Evolutionary conservation across 805 yeast species (phyloP).

Genomic region (Yamadazyma nakazawae): DNA sequence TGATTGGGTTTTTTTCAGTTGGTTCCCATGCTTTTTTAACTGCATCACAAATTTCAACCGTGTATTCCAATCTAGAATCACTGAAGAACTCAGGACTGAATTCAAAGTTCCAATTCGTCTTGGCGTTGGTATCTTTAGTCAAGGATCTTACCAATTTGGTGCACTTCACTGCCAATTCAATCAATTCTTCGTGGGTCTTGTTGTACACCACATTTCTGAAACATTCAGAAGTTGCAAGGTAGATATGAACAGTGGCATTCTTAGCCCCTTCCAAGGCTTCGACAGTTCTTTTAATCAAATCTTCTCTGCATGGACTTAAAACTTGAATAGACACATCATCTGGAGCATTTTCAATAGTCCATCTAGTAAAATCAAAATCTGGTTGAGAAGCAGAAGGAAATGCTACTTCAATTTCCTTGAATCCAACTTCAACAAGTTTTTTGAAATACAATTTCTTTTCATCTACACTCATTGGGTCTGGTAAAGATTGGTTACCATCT

Average conservation of each 20-base stretch:
- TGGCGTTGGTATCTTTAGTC: conserved; percentile 62
- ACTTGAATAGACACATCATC: conserved; percentile 76
- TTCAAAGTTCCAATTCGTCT: conserved; percentile 70
- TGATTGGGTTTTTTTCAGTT: conserved; percentile 58
- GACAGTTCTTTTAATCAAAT: conserved; percentile 65
- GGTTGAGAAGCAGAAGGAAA: conserved; percentile 79
- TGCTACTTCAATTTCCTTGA: conserved; percentile 80
- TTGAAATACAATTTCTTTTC: conserved; percentile 71
- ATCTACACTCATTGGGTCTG: conserved; percentile 82
- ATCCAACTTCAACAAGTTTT: conserved; percentile 68
- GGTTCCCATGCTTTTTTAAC: conserved; percentile 78
- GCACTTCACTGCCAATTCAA: conserved; percentile 59
- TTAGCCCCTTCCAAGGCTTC: conserved; percentile 74
- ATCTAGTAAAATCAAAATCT: conserved; percentile 78
- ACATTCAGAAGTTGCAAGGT: conserved; percentile 72
- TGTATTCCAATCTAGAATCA: conserved; percentile 64
- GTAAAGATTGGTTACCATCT: conserved; percentile 82
- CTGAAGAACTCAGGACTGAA: conserved; percentile 80
- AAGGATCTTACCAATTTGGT: conserved; percentile 59
- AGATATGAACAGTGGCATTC: conserved; percentile 71
- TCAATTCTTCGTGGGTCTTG: conserved; percentile 55
- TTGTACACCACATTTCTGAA: conserved; percentile 72
- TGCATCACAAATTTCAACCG: conserved; percentile 66
- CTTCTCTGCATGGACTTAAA: conserved; percentile 72
- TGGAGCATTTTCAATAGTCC: conserved; percentile 71